Conservation (phyloP, 2,329 filamentous ascomycete species). For the Trichoderma citrinoviride region DNA sequence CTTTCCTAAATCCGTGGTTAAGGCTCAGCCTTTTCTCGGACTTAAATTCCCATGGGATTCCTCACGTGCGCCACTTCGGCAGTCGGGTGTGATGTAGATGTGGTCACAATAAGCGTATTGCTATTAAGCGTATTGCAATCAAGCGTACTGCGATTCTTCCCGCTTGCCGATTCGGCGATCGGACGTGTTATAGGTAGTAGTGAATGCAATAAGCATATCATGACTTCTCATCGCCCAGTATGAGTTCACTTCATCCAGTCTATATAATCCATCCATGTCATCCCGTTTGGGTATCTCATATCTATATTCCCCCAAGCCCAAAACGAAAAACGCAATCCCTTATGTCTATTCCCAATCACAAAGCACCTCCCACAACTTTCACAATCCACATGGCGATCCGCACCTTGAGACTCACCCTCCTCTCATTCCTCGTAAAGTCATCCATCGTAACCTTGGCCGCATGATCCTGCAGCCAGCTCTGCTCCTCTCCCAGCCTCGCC, state of each 20-base stretch:
- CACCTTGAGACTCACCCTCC: constrained; percentile 82
- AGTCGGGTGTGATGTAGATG: not conserved
- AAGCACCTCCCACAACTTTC: constrained; percentile 76
- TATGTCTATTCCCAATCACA: too few species aligned
- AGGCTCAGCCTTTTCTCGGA: not conserved
- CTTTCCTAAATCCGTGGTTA: not conserved
- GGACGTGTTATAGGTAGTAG: not conserved
- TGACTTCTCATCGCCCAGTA: not conserved
- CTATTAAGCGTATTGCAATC: too few species aligned
- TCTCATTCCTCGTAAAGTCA: constrained; percentile 77
- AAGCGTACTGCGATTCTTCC: too few species aligned
- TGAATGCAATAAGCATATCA: not conserved
- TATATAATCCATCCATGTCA: constrained; percentile 1
- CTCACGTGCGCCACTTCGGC: not conserved
- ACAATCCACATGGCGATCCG: constrained; percentile 94
- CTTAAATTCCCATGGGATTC: not conserved
- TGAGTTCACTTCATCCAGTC: not conserved
- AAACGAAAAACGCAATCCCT: not conserved
- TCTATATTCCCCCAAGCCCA: not conserved
- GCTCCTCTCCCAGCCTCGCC: constrained; percentile 71
- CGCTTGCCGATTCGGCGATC: not conserved
- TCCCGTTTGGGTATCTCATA: constrained; percentile 6
- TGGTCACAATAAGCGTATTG: not conserved
- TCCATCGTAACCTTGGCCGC: constrained; percentile 66
- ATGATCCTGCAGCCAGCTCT: constrained; percentile 74